Evolutionary conservation across 768 basidiomycete genomes (phyloP), one percentile per base, ranked within the genome.

Genomic region (Lyophyllum atratum): DNA sequence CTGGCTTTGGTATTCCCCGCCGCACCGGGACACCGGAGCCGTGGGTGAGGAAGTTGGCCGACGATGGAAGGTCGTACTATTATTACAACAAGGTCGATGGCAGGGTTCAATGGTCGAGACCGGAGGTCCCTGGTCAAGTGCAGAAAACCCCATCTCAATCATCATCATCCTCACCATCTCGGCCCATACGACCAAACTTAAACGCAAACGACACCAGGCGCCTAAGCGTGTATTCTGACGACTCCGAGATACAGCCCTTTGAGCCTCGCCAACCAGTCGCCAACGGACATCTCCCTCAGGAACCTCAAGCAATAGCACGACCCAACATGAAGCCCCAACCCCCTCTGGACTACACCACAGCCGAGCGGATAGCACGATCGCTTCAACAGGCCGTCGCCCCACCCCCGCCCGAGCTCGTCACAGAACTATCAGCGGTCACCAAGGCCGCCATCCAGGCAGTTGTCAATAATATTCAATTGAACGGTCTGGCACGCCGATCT

Each of bases 31-130:
- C 84, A 4, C 88, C 90, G 19, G 89, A 92, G 62, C 89, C 88
- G n/a, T 96, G 94, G 94, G 75, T 86, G 21, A 84, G 83, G 64
- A 85, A 85, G 53, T 77, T 93, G 44, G 89, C 89, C 22, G 92
- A 93, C 65, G 93, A 95, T 63, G 92, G 92, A 33, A 76, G 84
- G 73, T 84, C 89, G 3, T 92, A 90, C 68, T 92, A 84, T 66
- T 95, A 90, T 70, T 69, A 80, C 69, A 95, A 95, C 76, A 85
- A 80, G 60, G 65, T 80, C 22, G 87, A 86, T 57, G 88, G 89
- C 14, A 74, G 82, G 51, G 76, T 86, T 15, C 84, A 83, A 54
- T 91, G 88, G 91, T 84, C 83, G 6, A 74, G 81, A 31, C 91
- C 90, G 39, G 85, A 85, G 55, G 50, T 40, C 29, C 50, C 58